Percentiles rank a stretch among this genome's conserved stretches.
Evolutionary conservation across 257 asterid species (phyloP).

Genomic region (Schizonepeta tenuifolia): DNA sequence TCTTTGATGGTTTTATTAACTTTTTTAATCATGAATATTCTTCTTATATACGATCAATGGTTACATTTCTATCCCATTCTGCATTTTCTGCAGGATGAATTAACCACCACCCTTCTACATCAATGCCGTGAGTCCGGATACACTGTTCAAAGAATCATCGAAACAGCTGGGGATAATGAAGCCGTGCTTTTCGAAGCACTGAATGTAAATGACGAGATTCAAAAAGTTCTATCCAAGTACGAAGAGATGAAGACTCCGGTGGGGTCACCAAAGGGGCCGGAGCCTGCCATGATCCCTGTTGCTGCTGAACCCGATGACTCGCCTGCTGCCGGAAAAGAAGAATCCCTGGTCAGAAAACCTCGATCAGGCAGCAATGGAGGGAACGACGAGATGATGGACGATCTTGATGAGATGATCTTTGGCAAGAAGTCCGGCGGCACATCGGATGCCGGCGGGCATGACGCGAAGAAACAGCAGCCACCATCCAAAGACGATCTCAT

Average conservation of each 20-base stretch:
- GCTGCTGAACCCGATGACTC: conserved; percentile 87
- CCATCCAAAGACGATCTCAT: conserved; percentile 85
- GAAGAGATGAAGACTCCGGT: conserved; percentile 75
- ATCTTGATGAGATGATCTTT: conserved; percentile 97
- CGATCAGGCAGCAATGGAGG: conserved; percentile 53
- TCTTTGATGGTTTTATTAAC: background rate
- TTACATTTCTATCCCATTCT: background rate
- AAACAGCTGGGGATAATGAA: conserved; percentile 86
- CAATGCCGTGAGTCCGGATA: conserved; percentile 84
- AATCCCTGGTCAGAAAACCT: conserved; percentile 62
- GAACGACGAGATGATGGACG: conserved; percentile 87
- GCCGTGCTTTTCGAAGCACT: conserved; percentile 95
- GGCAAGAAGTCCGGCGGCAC: conserved; percentile 77
- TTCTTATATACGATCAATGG: background rate
- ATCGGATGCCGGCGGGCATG: conserved; percentile 56
- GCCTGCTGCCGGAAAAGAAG: conserved; percentile 68
- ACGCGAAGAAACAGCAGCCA: conserved; percentile 64
- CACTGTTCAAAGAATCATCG: conserved; percentile 82
- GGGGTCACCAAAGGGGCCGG: conserved; percentile 61
- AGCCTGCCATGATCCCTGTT: conserved; percentile 94
- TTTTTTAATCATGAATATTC: background rate
- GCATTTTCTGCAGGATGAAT: conserved; percentile 67
- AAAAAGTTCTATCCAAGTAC: conserved; percentile 74
- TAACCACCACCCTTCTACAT: conserved; percentile 71
- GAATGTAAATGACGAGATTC: conserved; percentile 89